phyloP scores from a whole-genome alignment of 306 rosid species.

The Lithocarpus polystachyus region DNA sequence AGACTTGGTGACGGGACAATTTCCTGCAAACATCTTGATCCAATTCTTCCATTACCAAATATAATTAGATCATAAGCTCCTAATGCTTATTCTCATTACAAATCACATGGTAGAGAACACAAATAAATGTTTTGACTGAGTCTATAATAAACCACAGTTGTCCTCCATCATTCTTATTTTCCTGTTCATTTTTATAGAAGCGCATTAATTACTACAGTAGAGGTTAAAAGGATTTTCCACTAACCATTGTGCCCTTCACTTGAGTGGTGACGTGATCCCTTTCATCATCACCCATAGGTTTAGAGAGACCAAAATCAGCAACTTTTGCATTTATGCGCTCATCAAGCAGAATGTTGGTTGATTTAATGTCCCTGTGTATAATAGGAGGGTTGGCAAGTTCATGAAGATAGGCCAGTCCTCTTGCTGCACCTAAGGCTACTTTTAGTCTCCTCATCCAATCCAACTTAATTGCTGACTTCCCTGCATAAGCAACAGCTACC shows the following conservation, averaged over 20 bases:
- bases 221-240: background rate
- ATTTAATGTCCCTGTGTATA: slow-evolving; percentile 83
- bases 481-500: slow-evolving; percentile 7
- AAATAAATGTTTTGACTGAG: background rate
- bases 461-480: slow-evolving; percentile 34
- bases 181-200: background rate
- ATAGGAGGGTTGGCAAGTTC: slow-evolving; percentile 75
- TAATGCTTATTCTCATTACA: too few species aligned
- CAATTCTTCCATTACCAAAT: too few species aligned
- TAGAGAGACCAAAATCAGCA: slow-evolving; percentile 83
- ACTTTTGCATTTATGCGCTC: slow-evolving; percentile 65
- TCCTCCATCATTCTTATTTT: background rate
- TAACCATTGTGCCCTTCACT: slow-evolving; percentile 57
- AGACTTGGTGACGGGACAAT: too few species aligned
- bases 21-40: too few species aligned
- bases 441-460: slow-evolving; percentile 44
- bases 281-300: slow-evolving; percentile 50
- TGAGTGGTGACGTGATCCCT: slow-evolving; percentile 59
- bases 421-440: slow-evolving; percentile 64
- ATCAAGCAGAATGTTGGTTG: slow-evolving; percentile 70
- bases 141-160: background rate
- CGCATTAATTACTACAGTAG: background rate
- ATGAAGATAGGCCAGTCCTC: slow-evolving; percentile 77
- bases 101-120: too few species aligned
- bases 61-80: too few species aligned